Evolutionary conservation across 768 basidiomycete genomes (phyloP), one percentile per base, ranked within the genome.

Genomic region (Coprinellus micaceus): DNA sequence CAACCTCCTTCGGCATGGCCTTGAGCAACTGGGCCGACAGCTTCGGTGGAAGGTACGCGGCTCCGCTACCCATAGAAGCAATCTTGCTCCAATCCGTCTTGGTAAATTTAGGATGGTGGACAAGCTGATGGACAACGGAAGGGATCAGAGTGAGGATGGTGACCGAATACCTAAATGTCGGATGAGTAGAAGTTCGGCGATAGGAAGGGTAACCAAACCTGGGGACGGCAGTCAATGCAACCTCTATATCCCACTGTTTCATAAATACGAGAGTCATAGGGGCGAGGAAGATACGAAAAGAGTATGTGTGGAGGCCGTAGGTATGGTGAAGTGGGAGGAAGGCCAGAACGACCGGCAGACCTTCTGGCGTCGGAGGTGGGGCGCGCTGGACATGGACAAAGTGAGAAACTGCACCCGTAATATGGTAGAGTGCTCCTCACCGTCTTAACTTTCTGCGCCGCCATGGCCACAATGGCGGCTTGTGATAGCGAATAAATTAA

Each of bases 291-390:
- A 73, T 59, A 21, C 80, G 78, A 64, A 89, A 78, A 10, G 71
- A 67, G 57, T 78, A 76, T 1, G 69, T 52, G 54, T 86, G 79
- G n/a, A 88, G 71, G 1, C 81, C 90, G 60, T 82, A 88, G 0
- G 77, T 70, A 59, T 91, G 89, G 60, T 88, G 82, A 37, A 90
- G 72, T 0, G 89, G 89, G 1, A 91, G 69, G 57, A 84, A 82
- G 0, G 76, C 83, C 44, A 91, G 75, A 0, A 60, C 60, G 4
- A 83, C 67, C 2, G 83, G 80, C 3, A 77, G 65, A 26, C 76
- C 77, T 53, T 75, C 75, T 2, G 79, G 79, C 3, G 72, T 77
- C 3, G 65, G 62, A 25, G 72, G 74, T 6, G 62, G 63, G 28
- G 71, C 72, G 12, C 74, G 72, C 80, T 82, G 53, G 33, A 5